Evolutionary conservation across 176 grass and related monocot genomes (phyloP).

Genomic region (Aegilops tauschii): DNA sequence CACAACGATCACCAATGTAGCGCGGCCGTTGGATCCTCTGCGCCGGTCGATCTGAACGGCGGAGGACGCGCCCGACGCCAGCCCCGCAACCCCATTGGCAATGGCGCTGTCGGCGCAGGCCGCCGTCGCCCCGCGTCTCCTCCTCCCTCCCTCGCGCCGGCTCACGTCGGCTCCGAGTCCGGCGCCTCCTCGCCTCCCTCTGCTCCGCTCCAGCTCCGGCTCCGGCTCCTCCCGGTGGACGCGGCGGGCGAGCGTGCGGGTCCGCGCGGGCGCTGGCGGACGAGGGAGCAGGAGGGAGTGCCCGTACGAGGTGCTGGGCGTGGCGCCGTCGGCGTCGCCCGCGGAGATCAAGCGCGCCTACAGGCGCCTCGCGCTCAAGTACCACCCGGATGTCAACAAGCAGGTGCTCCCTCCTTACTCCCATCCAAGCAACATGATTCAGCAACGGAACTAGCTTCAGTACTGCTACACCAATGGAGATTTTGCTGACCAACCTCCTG

Average conservation of each 20-base stretch:
- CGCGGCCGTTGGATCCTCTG: slow-evolving; percentile 7
- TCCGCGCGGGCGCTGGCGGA: background rate
- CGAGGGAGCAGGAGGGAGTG: slow-evolving; percentile 35
- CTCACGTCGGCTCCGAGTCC: background rate
- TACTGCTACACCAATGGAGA: no score
- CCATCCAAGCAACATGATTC: background rate
- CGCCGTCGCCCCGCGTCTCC: slow-evolving; percentile 18
- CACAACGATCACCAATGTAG: background rate
- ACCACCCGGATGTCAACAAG: slow-evolving; percentile 90
- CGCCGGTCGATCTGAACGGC: slow-evolving; percentile 14
- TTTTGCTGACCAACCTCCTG: background rate
- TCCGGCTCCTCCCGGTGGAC: background rate
- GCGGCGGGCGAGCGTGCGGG: slow-evolving; percentile 11
- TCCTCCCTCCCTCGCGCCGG: background rate
- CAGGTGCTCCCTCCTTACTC: slow-evolving; percentile 22
- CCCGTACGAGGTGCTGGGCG: slow-evolving; percentile 76
- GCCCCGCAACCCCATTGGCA: slow-evolving; percentile 6
- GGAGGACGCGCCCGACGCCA: background rate
- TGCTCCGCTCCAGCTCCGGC: background rate
- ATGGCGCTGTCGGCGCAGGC: slow-evolving; percentile 35
- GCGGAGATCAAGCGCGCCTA: slow-evolving; percentile 86
- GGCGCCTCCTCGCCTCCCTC: background rate
- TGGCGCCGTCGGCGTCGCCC: slow-evolving; percentile 56
- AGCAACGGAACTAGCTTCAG: background rate
- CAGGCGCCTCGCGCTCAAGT: slow-evolving; percentile 75